phyloP scores from a whole-genome alignment of 1,284 basidiomycete genomes.

The Sutorius eximius region DNA sequence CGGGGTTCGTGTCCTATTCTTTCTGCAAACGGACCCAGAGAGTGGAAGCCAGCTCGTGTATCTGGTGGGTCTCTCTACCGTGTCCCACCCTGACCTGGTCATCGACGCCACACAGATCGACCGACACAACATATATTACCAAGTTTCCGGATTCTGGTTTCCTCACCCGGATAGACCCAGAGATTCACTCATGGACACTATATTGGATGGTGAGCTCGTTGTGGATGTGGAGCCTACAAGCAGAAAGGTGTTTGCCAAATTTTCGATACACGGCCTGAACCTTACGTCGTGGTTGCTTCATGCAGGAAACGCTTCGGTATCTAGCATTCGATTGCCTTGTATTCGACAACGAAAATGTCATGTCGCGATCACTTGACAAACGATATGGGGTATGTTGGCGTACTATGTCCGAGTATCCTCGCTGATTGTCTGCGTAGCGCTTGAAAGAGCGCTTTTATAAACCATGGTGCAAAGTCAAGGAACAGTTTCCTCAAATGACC shows the following conservation, averaged over 20 bases:
- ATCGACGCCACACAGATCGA: conserved; percentile 69
- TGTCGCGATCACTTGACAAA: conserved; percentile 78
- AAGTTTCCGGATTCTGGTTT: conserved; percentile 78
- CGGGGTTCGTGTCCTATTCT: conserved; percentile 87
- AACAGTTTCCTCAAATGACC: conserved; percentile 65
- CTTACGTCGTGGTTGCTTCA: conserved; percentile 11
- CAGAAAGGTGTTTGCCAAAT: conserved; percentile 50
- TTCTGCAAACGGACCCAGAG: conserved; percentile 73
- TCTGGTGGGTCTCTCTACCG: conserved; percentile 55
- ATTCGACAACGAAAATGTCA: conserved; percentile 83
- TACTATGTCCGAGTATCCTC: neutral
- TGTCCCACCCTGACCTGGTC: neutral
- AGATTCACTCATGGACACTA: conserved; percentile 70
- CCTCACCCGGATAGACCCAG: conserved; percentile 78
- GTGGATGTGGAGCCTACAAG: conserved; percentile 82
- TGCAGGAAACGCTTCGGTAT: conserved; percentile 76
- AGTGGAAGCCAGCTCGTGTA: conserved; percentile 74
- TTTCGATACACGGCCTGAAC: neutral
- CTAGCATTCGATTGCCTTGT: conserved; percentile 95
- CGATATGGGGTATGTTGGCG: conserved; percentile 79
- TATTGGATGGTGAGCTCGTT: conserved; percentile 95
- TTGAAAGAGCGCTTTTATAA: conserved; percentile 81
- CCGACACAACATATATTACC: conserved; percentile 87
- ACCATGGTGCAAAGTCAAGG: conserved; percentile 75
- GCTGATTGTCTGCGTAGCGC: conserved; percentile 52